Percentiles rank a stretch among this genome's conserved stretches.
Conservation (phyloP, 2,329 filamentous ascomycete species). For the Magnaporthiopsis incrustans region DNA sequence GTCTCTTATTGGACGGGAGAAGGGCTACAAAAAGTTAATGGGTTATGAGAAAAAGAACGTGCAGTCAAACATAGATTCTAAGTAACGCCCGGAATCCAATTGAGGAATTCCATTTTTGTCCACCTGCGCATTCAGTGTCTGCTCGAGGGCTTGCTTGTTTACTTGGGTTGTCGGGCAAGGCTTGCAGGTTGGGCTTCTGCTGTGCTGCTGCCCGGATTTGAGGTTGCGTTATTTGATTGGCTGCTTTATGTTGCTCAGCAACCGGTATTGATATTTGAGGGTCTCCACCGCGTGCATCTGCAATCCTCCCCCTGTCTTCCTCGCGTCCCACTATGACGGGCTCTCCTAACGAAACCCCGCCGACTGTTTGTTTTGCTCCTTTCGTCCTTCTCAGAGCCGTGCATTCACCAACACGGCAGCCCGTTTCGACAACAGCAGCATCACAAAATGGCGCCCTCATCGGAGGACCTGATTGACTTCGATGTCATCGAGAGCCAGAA, state of each 20-base stretch:
- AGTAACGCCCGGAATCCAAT: not conserved
- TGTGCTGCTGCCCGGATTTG: not conserved
- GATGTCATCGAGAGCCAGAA: slow-evolving; percentile 94
- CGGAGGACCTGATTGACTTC: slow-evolving; percentile 60
- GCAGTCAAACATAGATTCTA: slow-evolving; percentile 3
- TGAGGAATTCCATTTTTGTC: not conserved
- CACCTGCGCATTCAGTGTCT: not conserved
- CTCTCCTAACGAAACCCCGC: not conserved
- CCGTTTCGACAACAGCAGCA: not conserved
- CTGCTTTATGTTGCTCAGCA: not conserved
- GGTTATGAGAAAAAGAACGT: slow-evolving; percentile 7
- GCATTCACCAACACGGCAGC: not conserved
- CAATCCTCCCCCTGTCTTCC: not conserved
- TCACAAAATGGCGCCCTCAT: slow-evolving; percentile 34
- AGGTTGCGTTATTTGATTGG: not conserved
- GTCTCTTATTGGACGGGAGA: not conserved
- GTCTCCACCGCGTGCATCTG: no score
- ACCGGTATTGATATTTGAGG: not conserved
- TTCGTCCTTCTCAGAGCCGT: not conserved
- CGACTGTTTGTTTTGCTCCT: not conserved
- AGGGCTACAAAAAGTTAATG: not conserved
- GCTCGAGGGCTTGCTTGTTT: not conserved
- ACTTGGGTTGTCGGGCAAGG: not conserved
- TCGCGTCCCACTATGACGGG: not conserved
- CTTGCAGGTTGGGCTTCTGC: not conserved